Percentiles rank a stretch among this genome's conserved stretches.
phyloP scores from a whole-genome alignment of 1,284 basidiomycete genomes.

The Trametes polyzona region DNA sequence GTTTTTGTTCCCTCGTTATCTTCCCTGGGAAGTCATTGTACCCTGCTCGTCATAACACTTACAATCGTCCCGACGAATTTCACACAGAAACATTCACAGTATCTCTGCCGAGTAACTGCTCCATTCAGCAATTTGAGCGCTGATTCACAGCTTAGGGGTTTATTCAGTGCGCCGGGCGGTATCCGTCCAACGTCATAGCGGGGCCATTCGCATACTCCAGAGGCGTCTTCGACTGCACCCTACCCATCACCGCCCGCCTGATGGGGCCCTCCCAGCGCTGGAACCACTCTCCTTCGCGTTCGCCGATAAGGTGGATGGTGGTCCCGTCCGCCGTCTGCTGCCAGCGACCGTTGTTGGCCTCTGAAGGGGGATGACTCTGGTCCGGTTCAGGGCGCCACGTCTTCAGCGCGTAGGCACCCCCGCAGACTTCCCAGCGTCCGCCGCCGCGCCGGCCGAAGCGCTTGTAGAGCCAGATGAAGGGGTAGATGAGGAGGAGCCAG shows the following conservation, averaged over 20 bases:
- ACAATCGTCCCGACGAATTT: too few relatives aligned
- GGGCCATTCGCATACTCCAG: constrained; percentile 21
- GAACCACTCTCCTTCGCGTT: constrained; percentile 79
- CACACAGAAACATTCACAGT: neutral
- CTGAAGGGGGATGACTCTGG: constrained; percentile 21
- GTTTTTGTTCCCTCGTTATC: too few relatives aligned
- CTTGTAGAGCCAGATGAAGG: constrained; percentile 75
- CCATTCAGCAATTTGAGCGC: too few relatives aligned
- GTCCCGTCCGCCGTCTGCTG: constrained; percentile 38
- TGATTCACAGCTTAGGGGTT: too few relatives aligned
- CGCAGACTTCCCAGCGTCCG: constrained; percentile 70
- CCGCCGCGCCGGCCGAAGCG: constrained; percentile 63
- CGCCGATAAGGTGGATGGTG: constrained; percentile 52
- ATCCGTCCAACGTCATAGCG: constrained; percentile 38
- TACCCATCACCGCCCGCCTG: constrained; percentile 32
- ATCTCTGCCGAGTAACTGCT: too few relatives aligned
- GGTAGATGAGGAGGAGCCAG: constrained; percentile 67
- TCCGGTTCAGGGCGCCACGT: constrained; percentile 38
- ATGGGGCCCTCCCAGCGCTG: constrained; percentile 75
- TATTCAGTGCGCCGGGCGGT: constrained; percentile 21
- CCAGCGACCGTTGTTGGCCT: constrained; percentile 26
- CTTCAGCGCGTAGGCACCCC: constrained; percentile 69
- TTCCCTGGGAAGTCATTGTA: too few relatives aligned
- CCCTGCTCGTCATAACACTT: too few relatives aligned
- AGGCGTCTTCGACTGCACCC: constrained; percentile 33